Evolutionary conservation across 176 grass and related monocot species (phyloP).

Genomic region (Paspalum notatum): DNA sequence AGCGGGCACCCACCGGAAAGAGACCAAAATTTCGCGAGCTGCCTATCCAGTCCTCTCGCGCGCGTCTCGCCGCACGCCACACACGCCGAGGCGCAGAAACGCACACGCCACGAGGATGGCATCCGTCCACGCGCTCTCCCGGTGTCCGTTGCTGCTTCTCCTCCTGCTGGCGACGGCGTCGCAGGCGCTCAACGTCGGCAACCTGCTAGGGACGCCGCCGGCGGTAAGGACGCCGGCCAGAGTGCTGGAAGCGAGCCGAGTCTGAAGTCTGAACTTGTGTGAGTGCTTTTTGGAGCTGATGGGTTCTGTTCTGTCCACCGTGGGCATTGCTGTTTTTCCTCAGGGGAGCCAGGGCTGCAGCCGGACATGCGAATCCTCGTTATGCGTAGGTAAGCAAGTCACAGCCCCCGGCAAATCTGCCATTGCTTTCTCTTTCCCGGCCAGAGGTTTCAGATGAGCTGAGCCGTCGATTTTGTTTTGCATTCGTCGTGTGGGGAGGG

Average conservation of each 20-base stretch:
- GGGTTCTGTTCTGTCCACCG: neutral
- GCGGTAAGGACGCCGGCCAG: constrained; percentile 31
- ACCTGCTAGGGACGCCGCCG: constrained; percentile 37
- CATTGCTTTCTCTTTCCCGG: neutral
- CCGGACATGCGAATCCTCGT: constrained; percentile 67
- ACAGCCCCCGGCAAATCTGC: neutral
- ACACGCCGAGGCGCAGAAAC: neutral
- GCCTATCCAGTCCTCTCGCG: constrained; percentile 19
- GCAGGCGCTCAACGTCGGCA: constrained; percentile 47
- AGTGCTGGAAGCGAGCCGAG: neutral
- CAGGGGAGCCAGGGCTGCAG: constrained; percentile 74
- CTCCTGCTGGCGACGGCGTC: constrained; percentile 39
- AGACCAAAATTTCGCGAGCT: constrained; percentile 19
- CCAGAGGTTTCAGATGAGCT: neutral
- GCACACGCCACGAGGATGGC: constrained; percentile 28
- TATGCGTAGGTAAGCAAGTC: constrained; percentile 57
- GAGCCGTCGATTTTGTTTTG: neutral
- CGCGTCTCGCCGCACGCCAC: constrained; percentile 9
- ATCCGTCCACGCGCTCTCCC: constrained; percentile 7
- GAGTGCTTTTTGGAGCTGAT: constrained; percentile 5
- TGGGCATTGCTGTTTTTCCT: neutral
- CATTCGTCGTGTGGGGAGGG: too few relatives aligned
- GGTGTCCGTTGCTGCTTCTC: constrained; percentile 41
- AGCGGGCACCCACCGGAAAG: neutral
- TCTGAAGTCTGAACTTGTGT: neutral